A percentile compares a stretch with the other conserved stretches of the same genome.
Evolutionary conservation across 2,329 filamentous ascomycete species (phyloP).

Genomic region (Blastomyces gilchristii): DNA sequence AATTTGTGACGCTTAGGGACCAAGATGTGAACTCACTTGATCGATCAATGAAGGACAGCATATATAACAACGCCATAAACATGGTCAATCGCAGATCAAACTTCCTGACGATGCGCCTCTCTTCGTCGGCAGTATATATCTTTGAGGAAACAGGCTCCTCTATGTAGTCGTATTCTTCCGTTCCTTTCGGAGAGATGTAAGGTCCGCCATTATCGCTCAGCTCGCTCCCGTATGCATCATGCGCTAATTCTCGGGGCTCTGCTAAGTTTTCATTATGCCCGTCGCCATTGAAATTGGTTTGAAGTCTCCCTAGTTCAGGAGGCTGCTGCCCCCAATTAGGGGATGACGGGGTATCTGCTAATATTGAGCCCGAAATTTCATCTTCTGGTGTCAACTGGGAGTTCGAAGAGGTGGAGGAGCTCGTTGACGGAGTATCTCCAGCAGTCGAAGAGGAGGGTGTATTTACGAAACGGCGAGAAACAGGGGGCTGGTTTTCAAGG

Average conservation of each 20-base stretch:
- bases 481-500: slow-evolving; percentile 19
- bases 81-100: slow-evolving; percentile 68
- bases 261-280: slow-evolving; percentile 9
- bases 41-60: slow-evolving; percentile 76
- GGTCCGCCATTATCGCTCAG: neutral
- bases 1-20: neutral
- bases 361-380: slow-evolving; percentile 18
- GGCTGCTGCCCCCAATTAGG: neutral
- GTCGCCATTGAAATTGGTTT: slow-evolving; percentile 26
- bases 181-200: slow-evolving; percentile 9
- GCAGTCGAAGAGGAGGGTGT: slow-evolving; percentile 12
- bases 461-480: slow-evolving; percentile 14
- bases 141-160: slow-evolving; percentile 19
- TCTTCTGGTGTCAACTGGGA: slow-evolving; percentile 29
- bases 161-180: neutral
- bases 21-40: slow-evolving; percentile 51
- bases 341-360: slow-evolving; percentile 16
- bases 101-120: slow-evolving; percentile 58
- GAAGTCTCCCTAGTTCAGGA: slow-evolving; percentile 18
- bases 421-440: slow-evolving; percentile 20
- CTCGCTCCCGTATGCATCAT: slow-evolving; percentile 17
- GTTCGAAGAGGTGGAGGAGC: slow-evolving; percentile 21
- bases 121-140: slow-evolving; percentile 52
- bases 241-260: slow-evolving; percentile 10
- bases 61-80: slow-evolving; percentile 72